Evolutionary conservation across 179 eudicot species (phyloP), one percentile per base, ranked within the genome.

Genomic region (Carnegiea gigantea): DNA sequence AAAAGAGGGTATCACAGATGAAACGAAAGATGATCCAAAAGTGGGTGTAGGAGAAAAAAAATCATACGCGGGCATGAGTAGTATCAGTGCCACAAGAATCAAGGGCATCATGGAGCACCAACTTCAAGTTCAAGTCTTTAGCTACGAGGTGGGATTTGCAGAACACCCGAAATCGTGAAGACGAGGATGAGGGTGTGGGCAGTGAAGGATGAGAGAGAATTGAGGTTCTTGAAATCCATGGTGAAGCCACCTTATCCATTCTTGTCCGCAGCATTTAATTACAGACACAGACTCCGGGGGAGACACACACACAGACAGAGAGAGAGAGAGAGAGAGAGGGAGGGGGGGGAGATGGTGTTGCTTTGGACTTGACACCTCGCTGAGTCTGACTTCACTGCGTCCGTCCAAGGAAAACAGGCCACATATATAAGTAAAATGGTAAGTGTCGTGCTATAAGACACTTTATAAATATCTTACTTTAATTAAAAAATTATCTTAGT

Each of bases 41-140:
- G 40, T 23, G 18, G 40, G 20, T 4, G 57, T 0, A 67, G 72
- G 40, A 67, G 40, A 67, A 40, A 67, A 67, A n/a, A 17, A 20
- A 46, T 2, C 20, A 77, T 84, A 94, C 97, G 65, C 89, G 86
- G 60, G 95, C 97, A 79, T 87, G 91, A 60, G 85, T 77, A 65
- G 91, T 90, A 79, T 90, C 87, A 88, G 85, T 67, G 49, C 93
- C 97, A 17, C 92, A 90, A 46, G 90, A 88, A 87, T 90, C 87
- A 70, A 94, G 93, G 18, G 98, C 92, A 70, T 92, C 89, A 82
- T 92, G 98, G 28, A 94, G 84, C 17, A 93, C 87, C 71, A 93
- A 90, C 51, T 92, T 90, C 67, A 88, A 83, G 76, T 92, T 90
- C 62, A 88, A 83, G 76, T 85, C 91, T 38, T 86, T 82, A 15